phyloP scores from a whole-genome alignment of 345 rosid genomes.

The Raphanus sativus region DNA sequence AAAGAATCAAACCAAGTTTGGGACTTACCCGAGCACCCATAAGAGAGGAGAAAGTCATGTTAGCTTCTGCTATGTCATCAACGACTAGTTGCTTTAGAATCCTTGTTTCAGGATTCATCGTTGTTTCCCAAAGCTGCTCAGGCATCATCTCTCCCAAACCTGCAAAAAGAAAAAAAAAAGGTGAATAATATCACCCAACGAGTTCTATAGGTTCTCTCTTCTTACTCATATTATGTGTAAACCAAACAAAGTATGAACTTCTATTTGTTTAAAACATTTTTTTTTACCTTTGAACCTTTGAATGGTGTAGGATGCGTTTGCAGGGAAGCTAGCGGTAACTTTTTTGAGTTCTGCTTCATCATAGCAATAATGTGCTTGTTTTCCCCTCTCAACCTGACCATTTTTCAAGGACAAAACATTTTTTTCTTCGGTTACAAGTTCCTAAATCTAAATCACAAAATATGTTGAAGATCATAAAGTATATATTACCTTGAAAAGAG shows the following conservation, averaged over 20 bases:
- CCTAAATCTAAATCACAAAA: conserved; percentile 10
- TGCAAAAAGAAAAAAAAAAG: conserved; percentile 29
- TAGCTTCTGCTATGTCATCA: conserved; percentile 82
- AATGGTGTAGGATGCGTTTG: conserved; percentile 82
- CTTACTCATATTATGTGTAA: background rate
- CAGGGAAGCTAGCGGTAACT: conserved; percentile 59
- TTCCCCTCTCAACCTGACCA: conserved; percentile 89
- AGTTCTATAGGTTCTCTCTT: background rate
- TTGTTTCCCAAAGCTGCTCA: conserved; percentile 92
- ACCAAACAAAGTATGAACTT: background rate
- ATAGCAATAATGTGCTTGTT: conserved; percentile 72
- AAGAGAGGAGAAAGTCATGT: conserved; percentile 73
- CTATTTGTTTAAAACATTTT: background rate
- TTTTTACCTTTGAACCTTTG: conserved; percentile 92
- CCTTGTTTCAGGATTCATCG: conserved; percentile 85
- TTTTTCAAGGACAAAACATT: conserved; percentile 28
- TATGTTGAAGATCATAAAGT: conserved; percentile 17
- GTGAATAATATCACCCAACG: background rate
- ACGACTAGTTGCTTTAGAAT: conserved; percentile 76
- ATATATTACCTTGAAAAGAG: conserved; percentile 75
- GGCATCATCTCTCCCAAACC: conserved; percentile 99
- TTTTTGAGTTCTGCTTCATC: conserved; percentile 72
- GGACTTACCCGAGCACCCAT: conserved; percentile 85
- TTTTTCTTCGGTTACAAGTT: background rate
- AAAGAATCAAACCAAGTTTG: background rate